These are phyloP conservation scores for Neonothopanus nambi DNA, from an alignment of 1,284 basidiomycete genomes.

Conservation along the genomic window DNA sequence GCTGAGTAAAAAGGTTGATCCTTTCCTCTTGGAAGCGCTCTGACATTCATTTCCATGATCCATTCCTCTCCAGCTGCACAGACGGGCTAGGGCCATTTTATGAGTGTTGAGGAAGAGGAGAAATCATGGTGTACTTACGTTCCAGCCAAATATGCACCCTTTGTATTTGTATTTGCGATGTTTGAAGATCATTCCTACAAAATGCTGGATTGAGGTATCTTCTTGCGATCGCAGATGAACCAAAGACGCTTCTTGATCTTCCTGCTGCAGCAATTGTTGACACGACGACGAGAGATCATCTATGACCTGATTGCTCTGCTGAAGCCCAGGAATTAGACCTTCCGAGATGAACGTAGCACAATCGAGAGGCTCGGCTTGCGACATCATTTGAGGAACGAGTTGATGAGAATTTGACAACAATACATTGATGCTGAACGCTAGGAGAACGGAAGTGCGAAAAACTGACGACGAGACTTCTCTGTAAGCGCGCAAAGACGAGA, in stretches of 20 bases:
- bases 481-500: slow-evolving; percentile 30
- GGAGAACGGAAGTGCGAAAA: slow-evolving; percentile 3
- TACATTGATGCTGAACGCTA: slow-evolving; percentile 14
- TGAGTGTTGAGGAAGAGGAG: background rate
- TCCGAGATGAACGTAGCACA: slow-evolving; percentile 21
- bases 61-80: slow-evolving; percentile 46
- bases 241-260: slow-evolving; percentile 30
- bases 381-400: slow-evolving; percentile 29
- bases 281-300: slow-evolving; percentile 26
- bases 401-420: slow-evolving; percentile 15
- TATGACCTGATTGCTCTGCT: slow-evolving; percentile 8
- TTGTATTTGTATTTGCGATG: slow-evolving; percentile 44
- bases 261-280: slow-evolving; percentile 29
- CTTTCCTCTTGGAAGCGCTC: slow-evolving; percentile 39
- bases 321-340: slow-evolving; percentile 9
- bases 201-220: slow-evolving; percentile 36
- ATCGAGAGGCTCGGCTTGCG: slow-evolving; percentile 29
- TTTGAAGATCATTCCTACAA: slow-evolving; percentile 53
- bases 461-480: slow-evolving; percentile 27
- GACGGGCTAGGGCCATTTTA: slow-evolving; percentile 31
- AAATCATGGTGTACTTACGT: slow-evolving; percentile 37
- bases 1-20: slow-evolving; percentile 56
- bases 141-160: slow-evolving; percentile 55
- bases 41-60: slow-evolving; percentile 46
- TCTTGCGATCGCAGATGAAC: slow-evolving; percentile 27